Conservation (phyloP, 2,329 filamentous ascomycete species). For the Aspergillus fijiensis region DNA sequence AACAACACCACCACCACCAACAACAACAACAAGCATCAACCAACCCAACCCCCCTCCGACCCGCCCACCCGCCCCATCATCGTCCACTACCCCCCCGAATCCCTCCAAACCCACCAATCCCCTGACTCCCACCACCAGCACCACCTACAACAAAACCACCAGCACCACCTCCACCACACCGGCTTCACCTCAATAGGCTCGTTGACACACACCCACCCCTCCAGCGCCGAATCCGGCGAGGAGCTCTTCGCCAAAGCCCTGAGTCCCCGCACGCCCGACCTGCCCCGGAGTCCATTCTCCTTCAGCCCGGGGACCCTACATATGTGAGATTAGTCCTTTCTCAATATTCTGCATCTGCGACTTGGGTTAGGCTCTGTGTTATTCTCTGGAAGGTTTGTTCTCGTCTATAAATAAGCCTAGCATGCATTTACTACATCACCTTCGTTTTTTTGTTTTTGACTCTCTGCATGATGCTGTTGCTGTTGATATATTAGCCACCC, state of each 20-base stretch:
- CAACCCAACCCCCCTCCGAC: slow-evolving; percentile 26
- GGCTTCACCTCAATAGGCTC: slow-evolving; percentile 34
- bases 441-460: too few relatives aligned
- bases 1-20: slow-evolving; percentile 27
- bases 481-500: too few relatives aligned
- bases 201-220: slow-evolving; percentile 35
- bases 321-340: slow-evolving; percentile 10
- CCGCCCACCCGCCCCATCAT: slow-evolving; percentile 25
- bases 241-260: slow-evolving; percentile 85
- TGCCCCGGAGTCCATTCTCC: slow-evolving; percentile 78
- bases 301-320: slow-evolving; percentile 44
- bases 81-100: slow-evolving; percentile 40
- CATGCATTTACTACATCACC: too few relatives aligned
- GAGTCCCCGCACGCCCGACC: slow-evolving; percentile 81
- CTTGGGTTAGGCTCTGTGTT: not conserved
- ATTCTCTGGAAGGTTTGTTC: too few relatives aligned
- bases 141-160: not conserved
- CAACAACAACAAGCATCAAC: slow-evolving; percentile 9
- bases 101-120: slow-evolving; percentile 38
- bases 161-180: slow-evolving; percentile 19
- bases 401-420: not conserved
- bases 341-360: not conserved
- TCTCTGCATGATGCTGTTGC: too few relatives aligned
- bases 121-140: not conserved
- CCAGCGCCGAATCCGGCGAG: slow-evolving; percentile 62